Base-by-base conservation (phyloP, 2,329 filamentous ascomycete species). In the Penicillium rolfsii region DNA sequence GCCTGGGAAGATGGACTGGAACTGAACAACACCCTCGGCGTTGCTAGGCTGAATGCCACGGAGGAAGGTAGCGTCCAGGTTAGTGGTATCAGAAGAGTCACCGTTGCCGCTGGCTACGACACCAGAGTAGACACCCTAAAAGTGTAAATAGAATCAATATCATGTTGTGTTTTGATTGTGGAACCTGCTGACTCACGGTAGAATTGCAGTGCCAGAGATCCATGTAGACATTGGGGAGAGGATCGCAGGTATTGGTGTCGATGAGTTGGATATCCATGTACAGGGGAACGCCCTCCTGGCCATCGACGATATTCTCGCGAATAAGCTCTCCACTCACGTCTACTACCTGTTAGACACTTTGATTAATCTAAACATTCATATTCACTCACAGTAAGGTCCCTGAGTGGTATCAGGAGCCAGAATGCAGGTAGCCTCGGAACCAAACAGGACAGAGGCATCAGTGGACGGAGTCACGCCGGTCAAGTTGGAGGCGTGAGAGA, bases 351-450 rank as follows among this genome's bases (percentile, higher is more conserved):
- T 38, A 62, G 43, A 22, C 2, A 41, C 6, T 28, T 14, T 5
- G 6, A 28, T 5, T 2, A 11, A 35, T 4, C 1, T 2, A 12
- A 19, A 1, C 28, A 9, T n/a, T 5, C 4, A n/a, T 9, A 36
- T 24, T 40, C 1, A 52, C 71, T 26, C 30, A 74, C 72, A 86
- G 74, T 85, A 86, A 22, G 84, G 84, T 0, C 83, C 83, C 68
- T 84, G 76, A 3, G 80, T 84, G 22, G 81, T 79, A 68, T 85
- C 83, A 0, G 83, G 82, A n/a, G 77, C 81, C 30, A 85, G 74
- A 28, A 84, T 73, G 63, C 83, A 85, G 19, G 80, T 61, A 64
- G 75, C 45, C 68, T 72, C 70, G 7, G 71, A 73, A 12, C 66
- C 62, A 41, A 76, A 76, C 30, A 77, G 63, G 5, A 71, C 62